phyloP scores from a whole-genome alignment of 2,329 filamentous ascomycete species.

The Phialophora macrospora region DNA sequence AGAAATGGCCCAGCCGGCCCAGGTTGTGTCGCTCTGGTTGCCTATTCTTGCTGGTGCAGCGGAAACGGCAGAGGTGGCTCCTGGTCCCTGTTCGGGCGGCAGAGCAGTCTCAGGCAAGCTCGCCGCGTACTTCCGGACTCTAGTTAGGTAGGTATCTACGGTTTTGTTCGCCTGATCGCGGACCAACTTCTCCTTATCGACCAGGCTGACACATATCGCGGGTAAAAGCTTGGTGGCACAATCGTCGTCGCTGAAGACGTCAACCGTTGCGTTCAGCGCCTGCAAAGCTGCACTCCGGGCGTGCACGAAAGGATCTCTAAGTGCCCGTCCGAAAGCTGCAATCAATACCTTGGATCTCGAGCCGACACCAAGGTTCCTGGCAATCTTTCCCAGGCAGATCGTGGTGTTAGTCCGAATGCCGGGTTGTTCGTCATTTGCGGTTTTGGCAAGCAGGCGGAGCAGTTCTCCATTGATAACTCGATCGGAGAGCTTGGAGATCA shows the following conservation, averaged over 20 bases:
- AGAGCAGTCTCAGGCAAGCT: conserved; percentile 80
- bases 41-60: conserved; percentile 67
- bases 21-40: conserved; percentile 74
- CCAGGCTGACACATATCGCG: conserved; percentile 77
- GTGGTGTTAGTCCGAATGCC: conserved; percentile 98
- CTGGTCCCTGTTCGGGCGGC: conserved; percentile 64
- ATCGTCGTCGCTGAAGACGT: conserved; percentile 88
- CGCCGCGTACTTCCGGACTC: conserved; percentile 76
- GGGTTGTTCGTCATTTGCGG: conserved; percentile 95
- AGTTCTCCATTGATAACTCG: conserved; percentile 92
- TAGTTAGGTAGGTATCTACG: conserved; percentile 81
- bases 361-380: conserved; percentile 76
- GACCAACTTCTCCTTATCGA: conserved; percentile 94
- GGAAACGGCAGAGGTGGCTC: conserved; percentile 48
- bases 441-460: conserved; percentile 87
- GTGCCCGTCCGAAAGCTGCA: conserved; percentile 85
- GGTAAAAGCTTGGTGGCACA: conserved; percentile 83
- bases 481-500: conserved; percentile 89
- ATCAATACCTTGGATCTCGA: conserved; percentile 88
- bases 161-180: conserved; percentile 91
- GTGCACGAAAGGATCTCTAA: conserved; percentile 93
- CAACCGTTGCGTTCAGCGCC: conserved; percentile 81
- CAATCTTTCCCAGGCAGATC: conserved; percentile 95
- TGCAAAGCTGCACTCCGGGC: conserved; percentile 87
- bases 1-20: conserved; percentile 98